These are phyloP conservation scores for Sporothrix schenckii DNA, from an alignment of 2,329 filamentous ascomycete species.

Conservation along the genomic window DNA sequence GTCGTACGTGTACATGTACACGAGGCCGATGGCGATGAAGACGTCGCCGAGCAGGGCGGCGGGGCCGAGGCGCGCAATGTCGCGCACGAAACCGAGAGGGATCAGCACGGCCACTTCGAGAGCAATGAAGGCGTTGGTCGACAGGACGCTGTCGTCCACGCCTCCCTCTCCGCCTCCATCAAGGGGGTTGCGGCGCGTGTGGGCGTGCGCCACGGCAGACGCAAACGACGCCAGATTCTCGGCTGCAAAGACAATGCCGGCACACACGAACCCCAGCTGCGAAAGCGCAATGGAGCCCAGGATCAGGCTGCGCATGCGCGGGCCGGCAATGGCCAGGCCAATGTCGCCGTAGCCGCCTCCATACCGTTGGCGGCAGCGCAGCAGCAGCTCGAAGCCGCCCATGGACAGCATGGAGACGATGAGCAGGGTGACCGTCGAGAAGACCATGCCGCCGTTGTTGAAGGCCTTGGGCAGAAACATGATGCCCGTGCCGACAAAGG, in stretches of 20 bases:
- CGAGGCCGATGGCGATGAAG: constrained; percentile 70
- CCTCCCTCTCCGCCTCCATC: background rate
- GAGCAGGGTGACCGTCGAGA: constrained; percentile 70
- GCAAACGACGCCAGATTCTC: constrained; percentile 72
- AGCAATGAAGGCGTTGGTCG: constrained; percentile 62
- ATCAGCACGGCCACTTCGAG: constrained; percentile 67
- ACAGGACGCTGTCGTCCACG: constrained; percentile 52
- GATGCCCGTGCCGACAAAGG: constrained; percentile 78
- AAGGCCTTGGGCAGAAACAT: constrained; percentile 82
- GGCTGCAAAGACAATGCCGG: constrained; percentile 75
- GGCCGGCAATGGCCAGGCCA: constrained; percentile 66
- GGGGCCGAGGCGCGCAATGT: constrained; percentile 73
- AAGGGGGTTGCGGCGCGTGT: background rate
- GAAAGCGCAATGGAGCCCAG: constrained; percentile 72
- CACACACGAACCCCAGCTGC: constrained; percentile 77
- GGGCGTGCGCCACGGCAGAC: constrained; percentile 56
- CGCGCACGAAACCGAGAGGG: constrained; percentile 69
- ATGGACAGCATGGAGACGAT: constrained; percentile 67
- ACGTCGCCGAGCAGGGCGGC: constrained; percentile 70
- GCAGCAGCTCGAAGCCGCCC: constrained; percentile 70
- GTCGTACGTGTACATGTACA: constrained; percentile 75
- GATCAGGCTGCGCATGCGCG: constrained; percentile 65
- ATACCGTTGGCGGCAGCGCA: constrained; percentile 65
- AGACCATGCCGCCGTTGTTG: constrained; percentile 74
- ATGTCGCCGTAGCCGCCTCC: constrained; percentile 78